A percentile compares a stretch with the other conserved stretches of the same genome.
phyloP scores from a whole-genome alignment of 129 eudicot species.

The Oenanthe sinensis region DNA sequence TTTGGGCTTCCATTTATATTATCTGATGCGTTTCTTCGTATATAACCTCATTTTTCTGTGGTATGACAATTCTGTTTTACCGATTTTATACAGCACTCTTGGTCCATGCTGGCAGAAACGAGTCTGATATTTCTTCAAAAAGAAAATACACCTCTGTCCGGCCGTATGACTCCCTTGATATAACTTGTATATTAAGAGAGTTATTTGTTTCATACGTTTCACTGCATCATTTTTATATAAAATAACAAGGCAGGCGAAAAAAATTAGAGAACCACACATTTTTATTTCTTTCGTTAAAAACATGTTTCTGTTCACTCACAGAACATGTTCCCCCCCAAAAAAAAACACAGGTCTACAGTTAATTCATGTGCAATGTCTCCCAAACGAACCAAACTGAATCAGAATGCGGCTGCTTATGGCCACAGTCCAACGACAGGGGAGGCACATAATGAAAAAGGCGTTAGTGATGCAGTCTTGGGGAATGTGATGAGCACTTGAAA shows the following conservation, averaged over 20 bases:
- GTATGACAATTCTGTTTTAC: not conserved
- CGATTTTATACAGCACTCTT: not conserved
- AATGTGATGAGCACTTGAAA: no score
- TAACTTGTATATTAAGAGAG: not conserved
- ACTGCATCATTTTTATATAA: not conserved
- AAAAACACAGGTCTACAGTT: no score
- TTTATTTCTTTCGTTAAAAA: no score
- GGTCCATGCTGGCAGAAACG: slow-evolving; percentile 63
- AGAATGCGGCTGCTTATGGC: no score
- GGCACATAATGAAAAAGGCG: no score
- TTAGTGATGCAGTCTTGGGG: no score
- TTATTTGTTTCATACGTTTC: not conserved
- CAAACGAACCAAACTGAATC: no score
- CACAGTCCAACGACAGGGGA: no score
- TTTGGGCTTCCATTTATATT: slow-evolving; percentile 22
- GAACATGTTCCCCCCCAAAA: no score
- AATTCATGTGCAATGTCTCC: no score
- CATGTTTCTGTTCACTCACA: no score
- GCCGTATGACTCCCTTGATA: slow-evolving; percentile 24
- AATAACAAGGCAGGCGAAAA: not conserved
- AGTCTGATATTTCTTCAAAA: slow-evolving; percentile 55
- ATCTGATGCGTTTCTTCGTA: not conserved
- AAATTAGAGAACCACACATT: no score
- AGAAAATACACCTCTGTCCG: slow-evolving; percentile 71
- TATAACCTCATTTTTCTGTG: not conserved